Conservation (phyloP, 257 asterid genomes). For the Solanum habrochaites region DNA sequence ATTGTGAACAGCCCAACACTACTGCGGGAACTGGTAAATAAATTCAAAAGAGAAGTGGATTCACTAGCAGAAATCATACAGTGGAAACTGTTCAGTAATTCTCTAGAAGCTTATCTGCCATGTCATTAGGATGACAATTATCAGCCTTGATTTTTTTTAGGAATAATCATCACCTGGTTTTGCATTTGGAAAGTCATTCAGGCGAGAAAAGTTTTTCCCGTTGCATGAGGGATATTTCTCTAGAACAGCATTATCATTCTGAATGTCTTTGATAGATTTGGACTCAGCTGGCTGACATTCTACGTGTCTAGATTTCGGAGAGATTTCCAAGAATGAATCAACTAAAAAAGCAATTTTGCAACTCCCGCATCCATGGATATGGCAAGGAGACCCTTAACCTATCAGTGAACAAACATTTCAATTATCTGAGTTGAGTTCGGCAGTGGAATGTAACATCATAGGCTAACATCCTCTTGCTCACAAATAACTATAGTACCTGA, state of each 20-base stretch:
- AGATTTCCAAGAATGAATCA: slow-evolving; percentile 68
- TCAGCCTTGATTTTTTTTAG: neutral
- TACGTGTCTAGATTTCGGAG: slow-evolving; percentile 8
- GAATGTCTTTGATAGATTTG: slow-evolving; percentile 26
- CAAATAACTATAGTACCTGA: slow-evolving; percentile 45
- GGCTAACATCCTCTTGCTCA: neutral
- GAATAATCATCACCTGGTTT: slow-evolving; percentile 50
- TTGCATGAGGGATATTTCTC: slow-evolving; percentile 7
- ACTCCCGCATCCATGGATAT: slow-evolving; percentile 83
- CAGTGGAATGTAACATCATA: slow-evolving; percentile 1
- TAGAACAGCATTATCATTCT: slow-evolving; percentile 16
- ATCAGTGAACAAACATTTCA: slow-evolving; percentile 9
- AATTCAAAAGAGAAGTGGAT: neutral
- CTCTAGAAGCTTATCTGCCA: neutral
- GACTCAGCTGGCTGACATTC: slow-evolving; percentile 13
- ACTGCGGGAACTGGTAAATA: neutral
- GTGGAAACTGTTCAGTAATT: neutral
- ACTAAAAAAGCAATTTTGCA: slow-evolving; percentile 69
- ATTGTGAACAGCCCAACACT: neutral
- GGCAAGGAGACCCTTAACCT: slow-evolving; percentile 76
- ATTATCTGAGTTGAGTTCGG: neutral
- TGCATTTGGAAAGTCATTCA: slow-evolving; percentile 74
- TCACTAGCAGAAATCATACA: neutral
- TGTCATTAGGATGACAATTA: neutral
- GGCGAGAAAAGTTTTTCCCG: slow-evolving; percentile 28